phyloP scores from a whole-genome alignment of 108 stramenopile genomes.

The Aurantiochytrium sp. region DNA sequence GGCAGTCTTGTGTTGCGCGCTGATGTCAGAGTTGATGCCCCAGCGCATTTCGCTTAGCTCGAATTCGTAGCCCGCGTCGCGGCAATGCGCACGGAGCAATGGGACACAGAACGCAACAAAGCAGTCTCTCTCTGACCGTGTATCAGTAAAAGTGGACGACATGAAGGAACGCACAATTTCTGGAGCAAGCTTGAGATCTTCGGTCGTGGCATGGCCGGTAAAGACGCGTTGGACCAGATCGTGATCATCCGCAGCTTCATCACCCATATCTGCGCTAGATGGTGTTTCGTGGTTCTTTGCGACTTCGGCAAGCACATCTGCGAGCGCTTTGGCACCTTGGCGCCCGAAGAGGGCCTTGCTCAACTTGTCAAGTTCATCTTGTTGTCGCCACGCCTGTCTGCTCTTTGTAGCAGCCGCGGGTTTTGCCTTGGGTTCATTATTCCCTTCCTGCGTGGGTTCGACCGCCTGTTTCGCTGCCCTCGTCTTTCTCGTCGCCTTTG shows the following conservation, averaged over 20 bases:
- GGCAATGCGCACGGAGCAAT: not conserved
- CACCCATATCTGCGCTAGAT: not conserved
- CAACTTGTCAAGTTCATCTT: too few relatives aligned
- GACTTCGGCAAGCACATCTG: too few relatives aligned
- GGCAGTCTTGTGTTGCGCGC: not conserved
- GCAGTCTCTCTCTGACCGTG: not conserved
- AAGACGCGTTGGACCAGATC: not conserved
- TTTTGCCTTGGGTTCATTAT: too few relatives aligned
- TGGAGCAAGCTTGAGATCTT: not conserved
- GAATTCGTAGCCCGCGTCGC: not conserved
- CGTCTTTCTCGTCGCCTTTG: too few relatives aligned
- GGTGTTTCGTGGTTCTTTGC: not conserved
- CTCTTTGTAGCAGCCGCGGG: too few relatives aligned
- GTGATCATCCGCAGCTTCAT: not conserved
- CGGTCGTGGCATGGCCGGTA: not conserved
- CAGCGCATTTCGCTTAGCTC: not conserved
- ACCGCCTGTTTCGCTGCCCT: too few relatives aligned
- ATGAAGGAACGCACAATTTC: not conserved
- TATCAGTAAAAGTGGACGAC: not conserved
- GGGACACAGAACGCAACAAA: slow-evolving; percentile 1
- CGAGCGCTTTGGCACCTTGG: too few relatives aligned
- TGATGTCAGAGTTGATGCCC: not conserved
- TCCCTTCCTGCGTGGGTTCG: too few relatives aligned
- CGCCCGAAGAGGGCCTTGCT: too few relatives aligned
- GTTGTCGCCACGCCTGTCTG: too few relatives aligned